Percentiles rank a stretch among this genome's conserved stretches.
Evolutionary conservation across 768 basidiomycete genomes (phyloP).

Genomic region (Ramaria sp.): DNA sequence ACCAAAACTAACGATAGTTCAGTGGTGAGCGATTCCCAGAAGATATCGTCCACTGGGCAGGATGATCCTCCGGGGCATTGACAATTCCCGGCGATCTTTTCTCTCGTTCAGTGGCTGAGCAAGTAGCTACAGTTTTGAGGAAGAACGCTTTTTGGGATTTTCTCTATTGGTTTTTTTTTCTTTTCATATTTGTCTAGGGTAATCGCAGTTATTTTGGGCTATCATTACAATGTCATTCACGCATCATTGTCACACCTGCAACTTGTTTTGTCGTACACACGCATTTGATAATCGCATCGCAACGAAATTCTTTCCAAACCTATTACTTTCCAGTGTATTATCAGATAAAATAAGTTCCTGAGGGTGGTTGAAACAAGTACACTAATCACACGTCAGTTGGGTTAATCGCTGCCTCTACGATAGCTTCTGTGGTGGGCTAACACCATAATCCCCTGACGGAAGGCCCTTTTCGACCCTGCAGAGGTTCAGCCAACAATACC

Average conservation of each 20-base stretch:
- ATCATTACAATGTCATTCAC: background rate
- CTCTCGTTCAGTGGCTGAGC: background rate
- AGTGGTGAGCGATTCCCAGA: background rate
- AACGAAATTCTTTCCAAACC: background rate
- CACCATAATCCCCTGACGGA: background rate
- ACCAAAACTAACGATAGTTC: background rate
- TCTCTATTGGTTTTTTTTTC: background rate
- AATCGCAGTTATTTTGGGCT: background rate
- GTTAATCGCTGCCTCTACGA: background rate
- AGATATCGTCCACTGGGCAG: background rate
- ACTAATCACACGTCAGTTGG: background rate
- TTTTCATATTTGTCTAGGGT: background rate
- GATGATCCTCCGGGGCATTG: background rate
- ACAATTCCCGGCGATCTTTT: conserved; percentile 6
- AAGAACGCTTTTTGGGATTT: background rate
- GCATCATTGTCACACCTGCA: background rate
- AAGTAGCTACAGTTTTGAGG: background rate
- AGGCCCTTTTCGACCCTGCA: background rate
- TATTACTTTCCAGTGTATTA: background rate
- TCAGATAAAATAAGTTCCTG: background rate
- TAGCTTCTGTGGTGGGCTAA: background rate
- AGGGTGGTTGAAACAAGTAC: background rate
- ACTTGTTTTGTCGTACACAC: background rate
- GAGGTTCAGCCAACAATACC: conserved; percentile 69
- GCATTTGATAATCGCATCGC: background rate